Evolutionary conservation across 2,329 filamentous ascomycete genomes (phyloP), one percentile per base, ranked within the genome.

Genomic region (Westerdykella ornata): DNA sequence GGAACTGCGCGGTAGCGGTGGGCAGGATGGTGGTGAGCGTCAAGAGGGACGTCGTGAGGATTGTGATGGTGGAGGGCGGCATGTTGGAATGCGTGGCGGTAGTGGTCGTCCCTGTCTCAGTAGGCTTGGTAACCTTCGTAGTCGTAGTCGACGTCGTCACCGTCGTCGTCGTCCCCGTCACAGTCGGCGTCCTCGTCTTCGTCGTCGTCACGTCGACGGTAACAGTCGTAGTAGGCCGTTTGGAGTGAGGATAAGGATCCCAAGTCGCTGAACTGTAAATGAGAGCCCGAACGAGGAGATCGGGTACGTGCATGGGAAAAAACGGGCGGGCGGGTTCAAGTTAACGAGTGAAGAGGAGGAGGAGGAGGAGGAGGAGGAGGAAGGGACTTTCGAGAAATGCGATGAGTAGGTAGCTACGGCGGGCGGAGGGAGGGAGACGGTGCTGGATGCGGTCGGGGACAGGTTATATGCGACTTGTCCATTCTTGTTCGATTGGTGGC

Each of bases 21-120:
- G 49, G 50, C 20, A 48, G 18, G 30, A 43, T 42, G 38, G 29
- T 42, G 11, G 49, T 51, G 30, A 42, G 15, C 9, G 49, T 50
- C 18, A 46, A 20, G 3, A 8, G 12, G 16, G 39, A 33, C 9
- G 45, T 37, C 20, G 49, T 49, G 20, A 51, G 19, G 34, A 48
- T 16, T 16, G 44, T 34, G n/a, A 46, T 54, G 4, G 38, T 41
- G 17, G 39, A 33, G 17, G 43, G 43, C 35, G 48, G 46, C 43
- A 51, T 46, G 15, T 29, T 16, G 9, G 29, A 18, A 6, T 20
- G 18, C 17, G 36, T 26, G 18, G 31, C 30, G 17, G 36, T 17
- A 28, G 40, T n/a, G 9, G 35, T 38, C 14, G 19, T 29, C 26
- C 8, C 26, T 8, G 30, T 33, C 8, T 33, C 8, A 33, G 8